Evolutionary conservation across 1,284 basidiomycete species (phyloP).

Genomic region (Sporisorium iseilematis-ciliati): DNA sequence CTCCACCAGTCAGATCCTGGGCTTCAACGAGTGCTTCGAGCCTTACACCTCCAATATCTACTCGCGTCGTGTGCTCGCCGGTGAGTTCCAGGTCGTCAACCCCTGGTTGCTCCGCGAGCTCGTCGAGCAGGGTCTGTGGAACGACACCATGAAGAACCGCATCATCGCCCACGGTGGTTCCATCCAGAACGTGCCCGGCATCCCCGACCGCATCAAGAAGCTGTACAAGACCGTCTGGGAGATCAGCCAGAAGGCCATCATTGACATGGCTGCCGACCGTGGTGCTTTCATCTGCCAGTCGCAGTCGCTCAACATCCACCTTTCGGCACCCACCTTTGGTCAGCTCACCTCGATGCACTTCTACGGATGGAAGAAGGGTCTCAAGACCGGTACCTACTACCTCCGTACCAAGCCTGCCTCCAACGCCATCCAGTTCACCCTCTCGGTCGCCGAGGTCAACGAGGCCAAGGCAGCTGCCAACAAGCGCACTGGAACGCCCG

Average conservation of each 20-base stretch:
- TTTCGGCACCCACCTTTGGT: slow-evolving; percentile 89
- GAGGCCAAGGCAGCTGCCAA: slow-evolving; percentile 75
- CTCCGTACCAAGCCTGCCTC: slow-evolving; percentile 93
- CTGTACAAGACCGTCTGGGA: slow-evolving; percentile 99
- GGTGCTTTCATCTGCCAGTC: slow-evolving; percentile 97
- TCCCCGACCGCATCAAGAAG: slow-evolving; percentile 74
- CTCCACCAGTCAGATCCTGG: slow-evolving; percentile 97
- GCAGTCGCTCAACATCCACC: slow-evolving; percentile 87
- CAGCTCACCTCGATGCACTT: slow-evolving; percentile 96
- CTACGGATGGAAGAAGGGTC: slow-evolving; percentile 98
- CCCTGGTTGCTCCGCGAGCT: slow-evolving; percentile 98
- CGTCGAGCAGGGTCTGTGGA: slow-evolving; percentile 94
- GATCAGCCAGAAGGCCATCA: slow-evolving; percentile 97
- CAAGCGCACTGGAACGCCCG: slow-evolving; percentile 42
- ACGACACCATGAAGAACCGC: slow-evolving; percentile 99
- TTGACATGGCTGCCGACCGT: slow-evolving; percentile 97
- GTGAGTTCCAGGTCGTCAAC: slow-evolving; percentile 99
- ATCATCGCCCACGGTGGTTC: slow-evolving; percentile 97
- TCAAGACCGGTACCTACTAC: slow-evolving; percentile 91
- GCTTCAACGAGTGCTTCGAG: slow-evolving; percentile 99
- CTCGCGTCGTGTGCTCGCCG: slow-evolving; percentile 97
- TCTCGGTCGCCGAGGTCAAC: slow-evolving; percentile 83
- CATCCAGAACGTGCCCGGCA: slow-evolving; percentile 76
- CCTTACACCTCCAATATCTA: slow-evolving; percentile 98
- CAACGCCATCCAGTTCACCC: slow-evolving; percentile 97